Conservation (phyloP, 495 filamentous ascomycete species). For the Tuber borchii region DNA sequence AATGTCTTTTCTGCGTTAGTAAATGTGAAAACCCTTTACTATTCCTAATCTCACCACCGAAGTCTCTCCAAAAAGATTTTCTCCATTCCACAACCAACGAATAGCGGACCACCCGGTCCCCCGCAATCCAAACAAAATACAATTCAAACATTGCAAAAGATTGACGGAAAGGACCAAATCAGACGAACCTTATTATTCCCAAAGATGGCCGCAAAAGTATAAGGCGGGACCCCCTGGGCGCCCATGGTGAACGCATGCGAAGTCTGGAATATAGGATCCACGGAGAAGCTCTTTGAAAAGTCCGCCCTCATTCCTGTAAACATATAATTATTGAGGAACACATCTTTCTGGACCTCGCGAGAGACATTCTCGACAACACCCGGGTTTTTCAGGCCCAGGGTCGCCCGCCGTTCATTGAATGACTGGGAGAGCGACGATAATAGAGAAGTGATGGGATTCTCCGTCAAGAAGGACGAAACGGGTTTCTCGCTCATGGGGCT, state of each 20-base stretch:
- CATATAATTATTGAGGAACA: constrained; percentile 88
- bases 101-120: background rate
- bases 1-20: constrained; percentile 59
- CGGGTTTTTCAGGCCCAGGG: constrained; percentile 82
- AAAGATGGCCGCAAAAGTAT: constrained; percentile 87
- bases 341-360: constrained; percentile 88
- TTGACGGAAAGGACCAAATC: constrained; percentile 7
- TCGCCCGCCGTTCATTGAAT: constrained; percentile 77
- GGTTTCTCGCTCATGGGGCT: constrained; percentile 22
- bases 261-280: constrained; percentile 89
- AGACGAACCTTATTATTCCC: constrained; percentile 78
- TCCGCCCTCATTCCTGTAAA: constrained; percentile 93
- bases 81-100: background rate
- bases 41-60: background rate
- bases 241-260: constrained; percentile 95
- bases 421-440: constrained; percentile 70
- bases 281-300: constrained; percentile 87
- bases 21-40: background rate
- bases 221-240: constrained; percentile 75
- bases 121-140: background rate
- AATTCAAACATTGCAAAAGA: background rate
- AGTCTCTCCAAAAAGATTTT: background rate
- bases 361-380: constrained; percentile 87
- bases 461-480: constrained; percentile 52
- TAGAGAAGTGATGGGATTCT: constrained; percentile 63